These are phyloP conservation scores for Rhodotorula sp. DNA, from an alignment of 1,284 basidiomycete species.

Conservation along the genomic window DNA sequence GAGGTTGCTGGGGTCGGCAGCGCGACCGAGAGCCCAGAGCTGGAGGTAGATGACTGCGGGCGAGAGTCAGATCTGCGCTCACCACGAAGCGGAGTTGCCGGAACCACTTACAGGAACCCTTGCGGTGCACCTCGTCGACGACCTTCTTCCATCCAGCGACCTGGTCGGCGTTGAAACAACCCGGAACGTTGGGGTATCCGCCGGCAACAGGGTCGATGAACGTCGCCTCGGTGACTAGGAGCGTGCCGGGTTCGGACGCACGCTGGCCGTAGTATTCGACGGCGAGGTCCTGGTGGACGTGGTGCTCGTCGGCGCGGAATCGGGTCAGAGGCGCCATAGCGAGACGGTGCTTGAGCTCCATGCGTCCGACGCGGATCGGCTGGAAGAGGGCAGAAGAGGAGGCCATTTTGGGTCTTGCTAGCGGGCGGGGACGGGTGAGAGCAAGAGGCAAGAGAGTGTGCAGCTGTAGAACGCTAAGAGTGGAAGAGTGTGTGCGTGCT, in stretches of 20 bases:
- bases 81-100: too few relatives aligned
- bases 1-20: slow-evolving; percentile 48
- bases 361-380: slow-evolving; percentile 53
- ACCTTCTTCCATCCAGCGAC: slow-evolving; percentile 57
- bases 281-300: slow-evolving; percentile 26
- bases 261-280: slow-evolving; percentile 56
- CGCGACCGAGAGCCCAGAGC: slow-evolving; percentile 58
- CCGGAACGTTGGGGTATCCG: slow-evolving; percentile 46
- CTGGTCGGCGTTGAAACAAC: slow-evolving; percentile 56
- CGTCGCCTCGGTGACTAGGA: slow-evolving; percentile 58
- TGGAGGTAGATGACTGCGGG: slow-evolving; percentile 56
- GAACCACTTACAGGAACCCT: neutral
- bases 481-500: too few relatives aligned
- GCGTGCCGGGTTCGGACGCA: slow-evolving; percentile 53
- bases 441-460: too few relatives aligned
- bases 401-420: too few relatives aligned
- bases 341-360: slow-evolving; percentile 55
- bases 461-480: too few relatives aligned
- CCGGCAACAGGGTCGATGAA: slow-evolving; percentile 49
- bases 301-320: slow-evolving; percentile 47
- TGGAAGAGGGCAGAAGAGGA: slow-evolving; percentile 16
- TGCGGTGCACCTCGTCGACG: slow-evolving; percentile 46
- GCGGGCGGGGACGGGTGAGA: neutral
- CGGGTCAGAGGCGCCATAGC: slow-evolving; percentile 58
- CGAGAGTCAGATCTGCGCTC: slow-evolving; percentile 45